phyloP scores from a whole-genome alignment of 495 filamentous ascomycete species.

The Xylaria telfairii region DNA sequence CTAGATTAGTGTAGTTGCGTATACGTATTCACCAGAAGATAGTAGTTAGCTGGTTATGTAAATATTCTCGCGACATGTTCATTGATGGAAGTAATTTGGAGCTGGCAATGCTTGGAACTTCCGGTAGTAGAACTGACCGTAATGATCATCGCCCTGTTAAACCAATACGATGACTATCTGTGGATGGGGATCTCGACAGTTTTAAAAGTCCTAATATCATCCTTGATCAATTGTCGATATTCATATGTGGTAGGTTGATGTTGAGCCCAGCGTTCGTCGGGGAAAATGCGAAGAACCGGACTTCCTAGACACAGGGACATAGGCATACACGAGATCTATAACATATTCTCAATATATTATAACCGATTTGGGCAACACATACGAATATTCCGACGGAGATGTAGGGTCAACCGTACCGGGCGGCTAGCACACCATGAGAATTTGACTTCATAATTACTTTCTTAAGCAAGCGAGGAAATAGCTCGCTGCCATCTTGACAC shows the following conservation, averaged over 20 bases:
- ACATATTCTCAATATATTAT: not conserved
- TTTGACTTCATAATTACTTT: conserved; percentile 40
- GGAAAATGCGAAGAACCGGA: not conserved
- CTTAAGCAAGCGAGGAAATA: conserved; percentile 35
- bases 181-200: not conserved
- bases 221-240: not conserved
- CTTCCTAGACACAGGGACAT: not conserved
- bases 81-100: too few species aligned
- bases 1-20: too few species aligned
- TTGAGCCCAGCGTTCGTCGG: not conserved
- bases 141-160: too few species aligned
- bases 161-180: too few species aligned
- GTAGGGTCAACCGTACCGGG: conserved; percentile 3
- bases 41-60: too few species aligned
- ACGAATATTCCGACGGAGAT: not conserved
- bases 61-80: too few species aligned
- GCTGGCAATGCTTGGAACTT: too few species aligned
- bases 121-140: too few species aligned
- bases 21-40: too few species aligned
- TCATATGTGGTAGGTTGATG: not conserved
- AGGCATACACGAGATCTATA: not conserved
- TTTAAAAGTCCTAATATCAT: conserved; percentile 1
- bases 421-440: conserved; percentile 40
- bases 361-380: not conserved
- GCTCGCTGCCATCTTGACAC: conserved; percentile 35